These are phyloP conservation scores for Paramarasmius palmivorus DNA, from an alignment of 1,284 basidiomycete genomes.

Conservation along the genomic window DNA sequence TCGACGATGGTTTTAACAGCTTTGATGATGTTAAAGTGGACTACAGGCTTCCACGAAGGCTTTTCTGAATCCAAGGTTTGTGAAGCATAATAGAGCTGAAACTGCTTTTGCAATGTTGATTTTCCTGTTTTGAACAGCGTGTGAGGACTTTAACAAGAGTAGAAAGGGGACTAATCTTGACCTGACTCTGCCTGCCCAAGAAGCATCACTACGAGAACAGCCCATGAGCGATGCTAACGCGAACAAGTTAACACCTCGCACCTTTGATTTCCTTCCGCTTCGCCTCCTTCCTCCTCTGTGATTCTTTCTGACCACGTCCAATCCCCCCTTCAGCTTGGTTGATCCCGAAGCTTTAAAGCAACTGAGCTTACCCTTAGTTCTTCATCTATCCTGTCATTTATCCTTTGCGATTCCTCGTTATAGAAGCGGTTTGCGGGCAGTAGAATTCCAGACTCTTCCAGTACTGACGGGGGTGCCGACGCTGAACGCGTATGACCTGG, in stretches of 20 bases:
- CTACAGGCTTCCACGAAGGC: conserved; percentile 73
- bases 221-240: neutral
- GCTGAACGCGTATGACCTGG: conserved; percentile 12
- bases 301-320: conserved; percentile 52
- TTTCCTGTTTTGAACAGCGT: conserved; percentile 47
- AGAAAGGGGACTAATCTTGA: conserved; percentile 18
- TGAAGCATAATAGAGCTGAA: conserved; percentile 77
- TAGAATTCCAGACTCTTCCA: conserved; percentile 11
- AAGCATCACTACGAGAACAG: conserved; percentile 51
- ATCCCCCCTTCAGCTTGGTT: neutral
- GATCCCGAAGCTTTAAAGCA: neutral
- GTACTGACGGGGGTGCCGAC: conserved; percentile 13
- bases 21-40: conserved; percentile 80
- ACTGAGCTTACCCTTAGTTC: conserved; percentile 55
- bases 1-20: conserved; percentile 74
- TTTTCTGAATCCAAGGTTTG: conserved; percentile 67
- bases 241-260: conserved; percentile 26
- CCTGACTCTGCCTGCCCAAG: conserved; percentile 78
- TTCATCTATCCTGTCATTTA: conserved; percentile 70
- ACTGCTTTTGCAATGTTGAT: conserved; percentile 78
- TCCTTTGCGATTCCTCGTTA: conserved; percentile 47
- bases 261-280: conserved; percentile 66
- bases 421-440: conserved; percentile 17
- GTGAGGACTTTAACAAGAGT: neutral
- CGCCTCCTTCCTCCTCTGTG: conserved; percentile 47